Evolutionary conservation across 2,329 filamentous ascomycete genomes (phyloP).

Genomic region (Cercospora janseana): DNA sequence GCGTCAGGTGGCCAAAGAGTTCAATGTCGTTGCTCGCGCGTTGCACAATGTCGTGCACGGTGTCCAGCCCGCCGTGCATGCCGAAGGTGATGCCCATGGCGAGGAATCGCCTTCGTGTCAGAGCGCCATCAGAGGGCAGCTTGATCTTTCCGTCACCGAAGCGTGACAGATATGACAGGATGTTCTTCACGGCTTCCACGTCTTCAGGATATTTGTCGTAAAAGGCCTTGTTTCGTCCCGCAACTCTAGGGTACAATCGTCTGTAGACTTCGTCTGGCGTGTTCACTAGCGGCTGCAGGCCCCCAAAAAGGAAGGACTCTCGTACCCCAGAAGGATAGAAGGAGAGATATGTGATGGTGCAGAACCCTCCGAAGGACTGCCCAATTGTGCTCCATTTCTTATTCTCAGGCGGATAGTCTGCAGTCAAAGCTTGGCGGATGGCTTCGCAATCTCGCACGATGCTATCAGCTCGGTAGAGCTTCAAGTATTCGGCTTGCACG

Average conservation of each 20-base stretch:
- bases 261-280: conserved; percentile 72
- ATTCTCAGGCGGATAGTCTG: conserved; percentile 65
- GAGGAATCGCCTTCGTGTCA: conserved; percentile 73
- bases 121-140: conserved; percentile 67
- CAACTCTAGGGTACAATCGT: conserved; percentile 66
- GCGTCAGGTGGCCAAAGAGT: conserved; percentile 71
- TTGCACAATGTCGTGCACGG: conserved; percentile 70
- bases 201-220: conserved; percentile 86
- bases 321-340: conserved; percentile 68
- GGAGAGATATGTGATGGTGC: conserved; percentile 78
- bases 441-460: conserved; percentile 89
- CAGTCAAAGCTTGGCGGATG: conserved; percentile 71
- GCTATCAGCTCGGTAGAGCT: conserved; percentile 81
- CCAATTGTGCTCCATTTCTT: conserved; percentile 83
- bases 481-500: conserved; percentile 76
- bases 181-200: conserved; percentile 61
- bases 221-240: conserved; percentile 72
- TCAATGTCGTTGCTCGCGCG: conserved; percentile 70
- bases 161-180: conserved; percentile 63
- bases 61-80: conserved; percentile 71
- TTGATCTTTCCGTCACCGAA: conserved; percentile 57
- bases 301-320: conserved; percentile 81
- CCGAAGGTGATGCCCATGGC: conserved; percentile 78
- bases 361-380: conserved; percentile 91
- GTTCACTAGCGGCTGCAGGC: conserved; percentile 72